phyloP scores from a whole-genome alignment of 352 stramenopile species.

The Globisporangium ultimum region DNA sequence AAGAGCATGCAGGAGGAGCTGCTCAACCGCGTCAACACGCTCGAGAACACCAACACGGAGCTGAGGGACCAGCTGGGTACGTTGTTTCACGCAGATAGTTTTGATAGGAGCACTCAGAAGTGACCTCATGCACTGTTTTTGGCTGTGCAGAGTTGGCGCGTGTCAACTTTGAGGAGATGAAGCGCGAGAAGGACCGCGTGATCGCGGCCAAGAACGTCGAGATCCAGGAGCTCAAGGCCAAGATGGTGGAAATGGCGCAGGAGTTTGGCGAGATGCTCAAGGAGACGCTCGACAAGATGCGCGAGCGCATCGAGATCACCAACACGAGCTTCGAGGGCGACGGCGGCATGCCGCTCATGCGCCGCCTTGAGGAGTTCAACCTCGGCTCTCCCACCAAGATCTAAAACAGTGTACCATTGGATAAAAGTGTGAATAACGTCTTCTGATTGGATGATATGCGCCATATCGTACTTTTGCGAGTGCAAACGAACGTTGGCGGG shows the following conservation, averaged over 20 bases:
- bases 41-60: slow-evolving; percentile 92
- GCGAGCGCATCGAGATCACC: slow-evolving; percentile 92
- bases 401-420: slow-evolving; percentile 10
- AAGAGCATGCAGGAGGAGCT: slow-evolving; percentile 96
- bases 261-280: slow-evolving; percentile 95
- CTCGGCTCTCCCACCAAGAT: slow-evolving; percentile 52
- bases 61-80: slow-evolving; percentile 89
- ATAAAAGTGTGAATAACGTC: not conserved
- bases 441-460: slow-evolving; percentile 1
- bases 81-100: not conserved
- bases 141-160: slow-evolving; percentile 64
- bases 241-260: slow-evolving; percentile 94
- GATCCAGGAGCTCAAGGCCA: slow-evolving; percentile 88
- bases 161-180: slow-evolving; percentile 85
- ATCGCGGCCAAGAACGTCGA: slow-evolving; percentile 89
- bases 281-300: slow-evolving; percentile 93
- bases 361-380: slow-evolving; percentile 86
- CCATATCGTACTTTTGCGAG: not conserved
- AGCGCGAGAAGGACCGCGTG: slow-evolving; percentile 89
- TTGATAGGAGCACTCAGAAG: too few species aligned
- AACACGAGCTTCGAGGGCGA: slow-evolving; percentile 88
- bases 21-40: slow-evolving; percentile 78
- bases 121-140: not conserved
- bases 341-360: slow-evolving; percentile 69
- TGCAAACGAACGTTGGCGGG: slow-evolving; percentile 1